A percentile compares a stretch with the other conserved stretches of the same genome.
phyloP scores from a whole-genome alignment of 2,329 filamentous ascomycete species.

The Blastomyces parvus region DNA sequence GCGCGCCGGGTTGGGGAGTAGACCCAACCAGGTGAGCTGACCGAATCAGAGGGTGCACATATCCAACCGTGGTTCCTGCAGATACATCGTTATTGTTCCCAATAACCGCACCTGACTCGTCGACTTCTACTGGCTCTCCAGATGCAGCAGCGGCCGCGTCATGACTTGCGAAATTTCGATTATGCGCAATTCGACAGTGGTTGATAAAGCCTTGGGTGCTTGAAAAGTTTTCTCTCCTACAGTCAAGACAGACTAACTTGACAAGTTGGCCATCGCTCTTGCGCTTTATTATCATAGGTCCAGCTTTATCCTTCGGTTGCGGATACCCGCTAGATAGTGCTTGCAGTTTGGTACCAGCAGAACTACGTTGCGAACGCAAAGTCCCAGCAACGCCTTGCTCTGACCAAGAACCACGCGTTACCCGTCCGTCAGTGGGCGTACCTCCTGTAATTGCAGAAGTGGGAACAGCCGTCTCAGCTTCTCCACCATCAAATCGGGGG shows the following conservation, averaged over 20 bases:
- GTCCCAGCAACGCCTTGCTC: slow-evolving; percentile 44
- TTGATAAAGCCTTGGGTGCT: slow-evolving; percentile 99
- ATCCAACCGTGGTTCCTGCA: slow-evolving; percentile 35
- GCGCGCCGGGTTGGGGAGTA: slow-evolving; percentile 20
- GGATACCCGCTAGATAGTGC: slow-evolving; percentile 61
- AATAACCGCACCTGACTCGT: slow-evolving; percentile 46
- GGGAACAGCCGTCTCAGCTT: slow-evolving; percentile 24
- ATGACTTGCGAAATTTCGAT: slow-evolving; percentile 87
- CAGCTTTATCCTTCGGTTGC: slow-evolving; percentile 67
- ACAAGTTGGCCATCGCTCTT: slow-evolving; percentile 73
- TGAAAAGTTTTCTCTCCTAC: slow-evolving; percentile 80
- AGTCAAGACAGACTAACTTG: slow-evolving; percentile 83
- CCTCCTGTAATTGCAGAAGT: slow-evolving; percentile 28
- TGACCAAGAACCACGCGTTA: slow-evolving; percentile 65
- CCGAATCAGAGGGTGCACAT: slow-evolving; percentile 55
- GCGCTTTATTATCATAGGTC: slow-evolving; percentile 75
- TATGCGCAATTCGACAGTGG: slow-evolving; percentile 93
- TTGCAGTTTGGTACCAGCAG: slow-evolving; percentile 56
- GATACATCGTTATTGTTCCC: slow-evolving; percentile 29
- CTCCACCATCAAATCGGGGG: slow-evolving; percentile 66
- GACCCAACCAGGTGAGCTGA: slow-evolving; percentile 41
- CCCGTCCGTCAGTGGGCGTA: slow-evolving; percentile 56
- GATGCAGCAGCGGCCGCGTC: slow-evolving; percentile 85
- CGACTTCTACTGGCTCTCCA: slow-evolving; percentile 68
- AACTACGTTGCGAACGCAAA: slow-evolving; percentile 49